Evolutionary conservation across 2,329 filamentous ascomycete genomes (phyloP).

Genomic region (Colletotrichum incanum): DNA sequence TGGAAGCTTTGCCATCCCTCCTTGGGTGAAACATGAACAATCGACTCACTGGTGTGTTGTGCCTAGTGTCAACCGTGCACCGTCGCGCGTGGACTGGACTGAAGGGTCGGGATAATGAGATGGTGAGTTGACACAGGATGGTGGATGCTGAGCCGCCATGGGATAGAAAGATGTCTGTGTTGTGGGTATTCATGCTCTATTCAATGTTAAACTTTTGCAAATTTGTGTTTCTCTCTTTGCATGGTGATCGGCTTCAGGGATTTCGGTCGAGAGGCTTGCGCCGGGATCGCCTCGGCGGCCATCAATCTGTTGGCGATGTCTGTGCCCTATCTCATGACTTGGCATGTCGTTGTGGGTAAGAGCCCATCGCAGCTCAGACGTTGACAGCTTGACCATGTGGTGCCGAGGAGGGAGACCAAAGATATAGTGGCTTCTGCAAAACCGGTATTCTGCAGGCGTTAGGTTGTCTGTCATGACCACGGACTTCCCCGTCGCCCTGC

Average conservation of each 20-base stretch:
- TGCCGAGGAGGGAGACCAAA: background rate
- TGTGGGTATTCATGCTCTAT: background rate
- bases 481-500: background rate
- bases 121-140: background rate
- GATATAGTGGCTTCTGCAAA: background rate
- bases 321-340: background rate
- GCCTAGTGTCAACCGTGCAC: conserved; percentile 26
- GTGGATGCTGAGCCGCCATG: background rate
- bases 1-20: conserved; percentile 8
- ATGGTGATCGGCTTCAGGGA: background rate
- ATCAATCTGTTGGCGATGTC: background rate
- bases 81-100: conserved; percentile 11
- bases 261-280: background rate
- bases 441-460: no score
- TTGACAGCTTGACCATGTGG: conserved; percentile 7
- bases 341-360: background rate
- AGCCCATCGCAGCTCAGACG: background rate
- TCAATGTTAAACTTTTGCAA: background rate
- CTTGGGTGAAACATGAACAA: conserved; percentile 8
- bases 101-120: background rate
- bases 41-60: conserved; percentile 37
- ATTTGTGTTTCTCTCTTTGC: background rate
- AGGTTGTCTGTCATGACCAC: background rate
- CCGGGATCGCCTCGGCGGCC: background rate
- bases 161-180: background rate